phyloP scores from a whole-genome alignment of 208 protist genomes.

The Leishmania amazonensis region DNA sequence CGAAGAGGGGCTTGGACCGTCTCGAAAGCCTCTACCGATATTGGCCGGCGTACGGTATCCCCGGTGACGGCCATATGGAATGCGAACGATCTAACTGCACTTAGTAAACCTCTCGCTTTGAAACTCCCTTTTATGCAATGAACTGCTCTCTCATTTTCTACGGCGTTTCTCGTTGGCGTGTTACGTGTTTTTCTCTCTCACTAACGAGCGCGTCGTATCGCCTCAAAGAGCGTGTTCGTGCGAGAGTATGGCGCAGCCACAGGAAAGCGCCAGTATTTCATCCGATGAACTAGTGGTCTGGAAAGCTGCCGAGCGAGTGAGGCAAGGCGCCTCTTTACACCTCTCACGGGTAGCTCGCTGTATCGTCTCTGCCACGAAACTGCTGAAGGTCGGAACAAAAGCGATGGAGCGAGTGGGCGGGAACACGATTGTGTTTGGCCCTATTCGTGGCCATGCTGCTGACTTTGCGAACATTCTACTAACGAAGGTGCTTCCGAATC shows the following conservation, averaged over 20 bases:
- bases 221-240: neutral
- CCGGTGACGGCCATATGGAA: neutral
- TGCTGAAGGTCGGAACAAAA: slow-evolving; percentile 10
- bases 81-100: neutral
- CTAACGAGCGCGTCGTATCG: neutral
- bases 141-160: neutral
- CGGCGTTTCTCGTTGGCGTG: neutral
- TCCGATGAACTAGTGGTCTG: slow-evolving; percentile 32
- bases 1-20: neutral
- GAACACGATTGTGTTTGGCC: slow-evolving; percentile 64
- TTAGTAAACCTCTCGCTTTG: neutral
- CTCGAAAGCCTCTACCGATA: neutral
- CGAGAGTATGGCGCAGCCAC: slow-evolving; percentile 27
- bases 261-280: slow-evolving; percentile 32
- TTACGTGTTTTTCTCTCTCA: slow-evolving; percentile 5
- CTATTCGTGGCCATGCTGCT: slow-evolving; percentile 65
- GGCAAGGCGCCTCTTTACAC: slow-evolving; percentile 8
- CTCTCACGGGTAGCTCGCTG: slow-evolving; percentile 20
- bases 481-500: slow-evolving; percentile 41
- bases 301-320: slow-evolving; percentile 25
- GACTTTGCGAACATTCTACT: slow-evolving; percentile 77
- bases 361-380: slow-evolving; percentile 17
- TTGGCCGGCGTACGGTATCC: neutral
- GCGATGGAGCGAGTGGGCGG: slow-evolving; percentile 47
- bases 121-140: neutral